phyloP scores from a whole-genome alignment of 306 rosid genomes.

The Cicer arietinum region DNA sequence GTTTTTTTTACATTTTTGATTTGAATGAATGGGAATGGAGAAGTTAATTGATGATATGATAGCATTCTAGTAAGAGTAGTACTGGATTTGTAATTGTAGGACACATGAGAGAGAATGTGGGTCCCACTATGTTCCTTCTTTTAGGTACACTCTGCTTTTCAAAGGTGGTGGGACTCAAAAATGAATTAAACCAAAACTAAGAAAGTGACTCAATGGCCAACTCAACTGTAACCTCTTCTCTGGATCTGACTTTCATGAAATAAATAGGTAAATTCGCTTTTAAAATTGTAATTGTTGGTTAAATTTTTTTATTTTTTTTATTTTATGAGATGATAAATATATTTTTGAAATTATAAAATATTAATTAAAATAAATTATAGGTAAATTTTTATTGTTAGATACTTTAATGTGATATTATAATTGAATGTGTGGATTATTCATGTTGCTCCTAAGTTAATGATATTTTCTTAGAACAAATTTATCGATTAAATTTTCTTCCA shows the following conservation, averaged over 20 bases:
- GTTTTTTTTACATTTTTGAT: neutral
- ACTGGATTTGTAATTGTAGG: neutral
- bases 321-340: too few species aligned
- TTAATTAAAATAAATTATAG: too few species aligned
- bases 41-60: too few species aligned
- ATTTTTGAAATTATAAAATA: too few species aligned
- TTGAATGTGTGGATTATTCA: too few species aligned
- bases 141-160: constrained; percentile 63
- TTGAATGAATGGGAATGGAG: constrained; percentile 37
- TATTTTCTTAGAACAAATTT: too few species aligned
- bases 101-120: constrained; percentile 47
- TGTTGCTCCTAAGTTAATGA: fast-evolving
- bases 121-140: constrained; percentile 73
- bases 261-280: too few species aligned
- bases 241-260: neutral
- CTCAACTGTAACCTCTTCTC: neutral
- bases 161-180: constrained; percentile 44
- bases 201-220: constrained; percentile 19
- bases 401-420: too few species aligned
- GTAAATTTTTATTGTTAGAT: too few species aligned
- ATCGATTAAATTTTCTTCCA: too few species aligned
- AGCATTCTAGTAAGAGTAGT: neutral
- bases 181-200: constrained; percentile 15
- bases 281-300: too few species aligned
- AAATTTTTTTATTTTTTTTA: too few species aligned